Conservation (phyloP, 2,329 filamentous ascomycete genomes). For the Penicillium sp. region DNA sequence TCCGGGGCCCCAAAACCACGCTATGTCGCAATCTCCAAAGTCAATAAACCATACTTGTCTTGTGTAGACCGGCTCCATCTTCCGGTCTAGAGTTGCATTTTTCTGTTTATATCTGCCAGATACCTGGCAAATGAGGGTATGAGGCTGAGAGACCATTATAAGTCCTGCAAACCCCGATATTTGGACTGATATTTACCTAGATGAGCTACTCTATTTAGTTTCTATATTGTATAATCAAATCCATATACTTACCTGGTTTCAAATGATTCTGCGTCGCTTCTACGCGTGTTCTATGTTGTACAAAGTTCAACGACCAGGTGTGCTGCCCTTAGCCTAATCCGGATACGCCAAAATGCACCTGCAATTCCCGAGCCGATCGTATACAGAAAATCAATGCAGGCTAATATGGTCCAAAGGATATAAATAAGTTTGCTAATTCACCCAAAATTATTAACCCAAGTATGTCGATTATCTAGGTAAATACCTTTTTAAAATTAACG, state of each 20-base stretch:
- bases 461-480: background rate
- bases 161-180: too few species aligned
- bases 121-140: background rate
- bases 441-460: background rate
- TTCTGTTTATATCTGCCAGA: background rate
- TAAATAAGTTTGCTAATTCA: background rate
- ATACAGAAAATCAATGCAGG: background rate
- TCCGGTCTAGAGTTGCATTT: background rate
- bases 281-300: background rate
- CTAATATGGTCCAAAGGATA: background rate
- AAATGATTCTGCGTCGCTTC: background rate
- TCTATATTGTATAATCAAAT: too few species aligned
- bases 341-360: too few species aligned
- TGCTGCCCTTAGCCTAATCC: too few species aligned
- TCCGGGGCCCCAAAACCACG: background rate
- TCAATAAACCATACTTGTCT: too few species aligned
- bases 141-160: background rate
- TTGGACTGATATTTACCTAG: too few species aligned
- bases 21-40: background rate
- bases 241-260: too few species aligned
- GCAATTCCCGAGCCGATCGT: conserved; percentile 2
- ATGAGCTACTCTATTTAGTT: too few species aligned
- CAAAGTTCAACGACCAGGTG: too few species aligned
- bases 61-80: background rate
- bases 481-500: background rate